Conservation (phyloP, 768 basidiomycete genomes). For the Dictyophora rubrovolvata region DNA sequence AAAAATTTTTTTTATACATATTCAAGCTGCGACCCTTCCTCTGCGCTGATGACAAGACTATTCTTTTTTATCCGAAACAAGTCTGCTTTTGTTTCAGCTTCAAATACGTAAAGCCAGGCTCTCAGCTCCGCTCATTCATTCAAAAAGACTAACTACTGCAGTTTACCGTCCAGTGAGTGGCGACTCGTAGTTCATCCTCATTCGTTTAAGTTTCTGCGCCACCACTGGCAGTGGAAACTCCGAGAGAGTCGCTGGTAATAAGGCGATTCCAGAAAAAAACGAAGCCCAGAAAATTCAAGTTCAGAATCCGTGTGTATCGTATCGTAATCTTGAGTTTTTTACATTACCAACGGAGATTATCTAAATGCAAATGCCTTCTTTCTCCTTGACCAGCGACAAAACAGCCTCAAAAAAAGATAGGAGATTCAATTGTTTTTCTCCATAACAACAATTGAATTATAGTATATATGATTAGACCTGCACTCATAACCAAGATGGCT, state of each 20-base stretch:
- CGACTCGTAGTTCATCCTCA: neutral
- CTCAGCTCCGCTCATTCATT: neutral
- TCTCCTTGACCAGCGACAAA: neutral
- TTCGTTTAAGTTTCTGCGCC: neutral
- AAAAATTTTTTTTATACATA: too few relatives aligned
- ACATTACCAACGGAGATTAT: neutral
- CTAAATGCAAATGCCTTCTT: neutral
- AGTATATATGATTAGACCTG: neutral
- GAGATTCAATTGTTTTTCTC: neutral
- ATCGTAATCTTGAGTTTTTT: neutral
- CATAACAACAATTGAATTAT: neutral
- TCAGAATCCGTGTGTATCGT: neutral
- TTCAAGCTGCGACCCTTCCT: too few relatives aligned
- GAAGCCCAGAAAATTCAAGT: neutral
- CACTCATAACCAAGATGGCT: too few relatives aligned
- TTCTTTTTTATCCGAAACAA: neutral
- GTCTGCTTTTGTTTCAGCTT: neutral
- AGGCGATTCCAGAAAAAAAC: too few relatives aligned
- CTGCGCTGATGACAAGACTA: too few relatives aligned
- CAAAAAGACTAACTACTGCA: neutral
- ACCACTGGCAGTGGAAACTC: neutral
- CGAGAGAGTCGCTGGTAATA: neutral
- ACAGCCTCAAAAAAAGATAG: too few relatives aligned
- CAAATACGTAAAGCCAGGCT: neutral
- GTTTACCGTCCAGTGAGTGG: neutral